Evolutionary conservation across 352 stramenopile genomes (phyloP), one percentile per base, ranked within the genome.

Genomic region (Pythium rishiriense): DNA sequence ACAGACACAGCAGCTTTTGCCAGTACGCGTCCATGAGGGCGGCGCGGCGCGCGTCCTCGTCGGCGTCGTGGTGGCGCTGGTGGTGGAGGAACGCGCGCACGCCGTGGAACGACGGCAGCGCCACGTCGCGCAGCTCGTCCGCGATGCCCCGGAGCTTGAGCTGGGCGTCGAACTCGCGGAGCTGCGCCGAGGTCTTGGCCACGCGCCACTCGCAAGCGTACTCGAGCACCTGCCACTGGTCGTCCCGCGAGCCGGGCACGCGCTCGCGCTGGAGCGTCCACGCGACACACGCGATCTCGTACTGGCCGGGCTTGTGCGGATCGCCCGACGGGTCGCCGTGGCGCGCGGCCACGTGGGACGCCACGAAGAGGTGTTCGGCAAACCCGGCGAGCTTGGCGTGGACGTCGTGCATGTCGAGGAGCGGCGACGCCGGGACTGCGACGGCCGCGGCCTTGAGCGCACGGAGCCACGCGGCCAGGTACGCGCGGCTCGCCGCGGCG

Each of bases 231-330:
- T 90, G 70, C 83, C 83, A 90, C 28, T 62, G 57, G 37, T 66
- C 47, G 33, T 65, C 62, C 14, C 39, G n/a, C n/a, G n/a, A n/a
- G n/a, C n/a, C 59, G 4, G 62, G 53, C 10, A 76, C 69, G 26
- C 85, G 72, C 59, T 92, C 83, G 9, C 79, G 73, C 45, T 80
- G 67, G 28, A 92, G 70, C 55, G 81, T 82, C 83, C 83, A 92
- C 11, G 79, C 78, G 29, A 83, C 79, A 25, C 80, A 68, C 8
- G 68, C 70, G 39, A 92, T 21, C 31, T 87, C 72, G 64, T 89
- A 90, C 58, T 59, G 41, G 12, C 72, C 72, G 19, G 28, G 37
- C 43, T 57, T 62, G 55, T 43, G 54, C 25, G 66, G 74, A 54
- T 64, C 64, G 6, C 68, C 65, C 9, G 37, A 4, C 37, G 65